Evolutionary conservation across 257 asterid genomes (phyloP).

Genomic region (Salvia rosmarinus): DNA sequence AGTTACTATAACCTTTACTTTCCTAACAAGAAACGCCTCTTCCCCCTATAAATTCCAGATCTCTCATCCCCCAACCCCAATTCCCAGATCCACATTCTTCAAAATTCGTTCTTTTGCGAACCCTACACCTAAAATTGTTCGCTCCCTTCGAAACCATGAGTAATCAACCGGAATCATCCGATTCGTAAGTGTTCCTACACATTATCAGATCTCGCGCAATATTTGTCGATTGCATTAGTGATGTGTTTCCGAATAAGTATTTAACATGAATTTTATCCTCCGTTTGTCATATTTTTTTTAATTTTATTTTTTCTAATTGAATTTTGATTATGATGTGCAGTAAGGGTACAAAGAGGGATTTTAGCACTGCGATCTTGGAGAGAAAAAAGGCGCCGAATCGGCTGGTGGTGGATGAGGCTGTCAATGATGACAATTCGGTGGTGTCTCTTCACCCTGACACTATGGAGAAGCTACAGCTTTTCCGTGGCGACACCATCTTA

Average conservation of each 20-base stretch:
- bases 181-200: slow-evolving; percentile 50
- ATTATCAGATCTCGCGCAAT: slow-evolving; percentile 36
- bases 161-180: slow-evolving; percentile 68
- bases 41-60: slow-evolving; percentile 33
- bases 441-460: slow-evolving; percentile 75
- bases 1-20: slow-evolving; percentile 42
- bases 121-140: slow-evolving; percentile 19
- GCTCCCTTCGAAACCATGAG: slow-evolving; percentile 41
- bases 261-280: neutral
- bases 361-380: slow-evolving; percentile 84
- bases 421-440: slow-evolving; percentile 83
- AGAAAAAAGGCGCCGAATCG: slow-evolving; percentile 85
- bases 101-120: slow-evolving; percentile 18
- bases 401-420: slow-evolving; percentile 81
- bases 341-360: slow-evolving; percentile 83
- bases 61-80: slow-evolving; percentile 13
- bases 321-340: slow-evolving; percentile 45
- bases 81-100: slow-evolving; percentile 37
- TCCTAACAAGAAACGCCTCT: slow-evolving; percentile 56
- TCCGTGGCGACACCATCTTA: slow-evolving; percentile 86
- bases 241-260: neutral
- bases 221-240: neutral
- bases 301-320: slow-evolving; percentile 24
- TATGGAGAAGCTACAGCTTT: slow-evolving; percentile 91
- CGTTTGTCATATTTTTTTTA: neutral